Evolutionary conservation across 176 grass and related monocot species (phyloP), one percentile per base, ranked within the genome.

Genomic region (Bromus sterilis): DNA sequence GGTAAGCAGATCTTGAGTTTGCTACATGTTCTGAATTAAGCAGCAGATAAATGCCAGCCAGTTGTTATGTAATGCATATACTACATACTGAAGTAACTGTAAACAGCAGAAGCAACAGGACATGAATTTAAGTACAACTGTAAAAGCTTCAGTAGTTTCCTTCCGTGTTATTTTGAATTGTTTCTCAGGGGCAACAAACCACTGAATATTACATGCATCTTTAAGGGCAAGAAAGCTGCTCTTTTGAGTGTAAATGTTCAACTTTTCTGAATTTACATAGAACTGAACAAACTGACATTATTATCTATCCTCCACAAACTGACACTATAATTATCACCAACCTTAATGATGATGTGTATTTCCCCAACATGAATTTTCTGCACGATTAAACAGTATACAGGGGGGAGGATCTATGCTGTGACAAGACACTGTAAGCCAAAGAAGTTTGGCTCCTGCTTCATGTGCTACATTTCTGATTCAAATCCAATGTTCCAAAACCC

Each of bases 401-500:
- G 26, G 21, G 11, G 21, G 4, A 74, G 71, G 44, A 67, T 40
- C 39, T 48, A 59, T 46, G 59, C 31, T 75, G 73, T 46, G 15
- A 25, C 71, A 75, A 57, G 16, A 74, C 14, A 84, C 4, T 89
- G 51, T 51, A 75, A 60, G 18, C 2, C 33, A 46, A 77, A 73
- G 34, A 70, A 86, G 65, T 15, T 64, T 33, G 31, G 30, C 74
- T 73, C 23, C 46, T 58, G 78, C 65, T 78, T 73, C 25, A 86
- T 44, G 56, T 66, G 46, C 58, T 90, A 98, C 89, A 99, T 89
- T 66, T 99, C 93, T 29, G 93, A 91, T 86, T 99, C 96, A 78
- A 99, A 95, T 37, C 93, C 93, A 77, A 99, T 99, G 74, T 95
- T 91, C 91, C 96, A 99, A 89, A 99, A 95, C 42, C 93, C 93